A percentile compares a stretch with the other conserved stretches of the same genome.
Conservation (phyloP, 73 alveolate genomes). For the Tetrahymena borealis region DNA sequence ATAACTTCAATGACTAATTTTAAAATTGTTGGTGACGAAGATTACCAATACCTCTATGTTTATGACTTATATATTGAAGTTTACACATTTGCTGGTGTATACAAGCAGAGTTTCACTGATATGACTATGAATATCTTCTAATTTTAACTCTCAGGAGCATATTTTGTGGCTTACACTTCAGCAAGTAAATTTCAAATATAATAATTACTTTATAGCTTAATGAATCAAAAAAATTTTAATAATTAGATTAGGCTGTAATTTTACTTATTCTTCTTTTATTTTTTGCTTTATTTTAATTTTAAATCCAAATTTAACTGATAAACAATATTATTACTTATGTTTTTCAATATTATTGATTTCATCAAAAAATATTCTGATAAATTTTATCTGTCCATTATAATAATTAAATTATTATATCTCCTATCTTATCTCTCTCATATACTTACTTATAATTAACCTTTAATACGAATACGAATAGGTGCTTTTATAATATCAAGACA, state of each 20-base stretch:
- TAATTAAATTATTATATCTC: too few species aligned
- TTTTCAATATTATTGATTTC: too few species aligned
- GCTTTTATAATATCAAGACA: background rate
- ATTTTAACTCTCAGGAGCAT: background rate
- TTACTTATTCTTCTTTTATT: background rate
- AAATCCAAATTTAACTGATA: too few species aligned
- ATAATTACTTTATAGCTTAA: background rate
- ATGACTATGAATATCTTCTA: background rate
- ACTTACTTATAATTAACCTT: too few species aligned
- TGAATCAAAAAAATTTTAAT: too few species aligned
- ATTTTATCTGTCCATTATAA: too few species aligned
- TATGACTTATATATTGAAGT: background rate
- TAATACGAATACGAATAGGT: background rate
- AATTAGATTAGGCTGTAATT: background rate
- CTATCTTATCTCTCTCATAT: too few species aligned
- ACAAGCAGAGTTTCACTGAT: background rate
- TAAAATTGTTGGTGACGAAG: background rate
- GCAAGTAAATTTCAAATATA: background rate
- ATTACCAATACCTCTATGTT: background rate
- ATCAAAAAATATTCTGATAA: too few species aligned
- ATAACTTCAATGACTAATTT: background rate
- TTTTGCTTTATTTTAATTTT: too few species aligned
- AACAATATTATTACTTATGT: too few species aligned
- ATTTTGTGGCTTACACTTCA: background rate
- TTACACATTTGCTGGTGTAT: background rate